Evolutionary conservation across 768 basidiomycete genomes (phyloP), one percentile per base, ranked within the genome.

Genomic region (Lentinula boryana): DNA sequence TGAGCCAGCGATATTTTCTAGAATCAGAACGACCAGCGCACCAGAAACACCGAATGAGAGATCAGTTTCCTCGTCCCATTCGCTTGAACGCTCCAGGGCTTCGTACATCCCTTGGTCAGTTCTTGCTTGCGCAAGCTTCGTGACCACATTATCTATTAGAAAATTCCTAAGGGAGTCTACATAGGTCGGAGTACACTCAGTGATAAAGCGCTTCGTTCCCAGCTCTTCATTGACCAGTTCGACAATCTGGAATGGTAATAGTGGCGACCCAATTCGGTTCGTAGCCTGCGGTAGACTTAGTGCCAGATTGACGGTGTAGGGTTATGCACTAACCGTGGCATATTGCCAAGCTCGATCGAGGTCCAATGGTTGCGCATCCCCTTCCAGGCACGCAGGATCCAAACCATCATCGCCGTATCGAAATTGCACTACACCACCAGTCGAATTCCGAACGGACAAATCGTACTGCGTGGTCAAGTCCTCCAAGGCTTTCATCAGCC

Each of bases 401-500:
- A 99, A 80, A 55, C 94, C 95, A 70, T 99, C 97, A 67, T 97
- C 95, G 35, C 97, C 97, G 66, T 97, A 99, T 33, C 82, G 80
- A 76, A 99, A 99, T 69, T 99, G 97, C 3, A 99, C 95, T 15
- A 99, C 85, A 50, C 94, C 95, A 3, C 97, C 97, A 0, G 84
- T 84, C 2, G 95, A 95, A 72, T 95, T 98, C 33, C 97, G 84
- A 23, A 99, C 96, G 8, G 94, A 94, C 23, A 94, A 75, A 73
- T 99, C 97, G 70, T 99, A 99, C 60, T 96, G 93, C 0, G 92
- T 93, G 2, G 93, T 94, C 40, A 99, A 77, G 76, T 99, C 97
- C 70, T 99, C 97, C 65, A 99, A 74, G 2, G 96, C 96, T 72
- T 99, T 99, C 97, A 99, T 98, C 63, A 99, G 74, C 60, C 97